Evolutionary conservation across 768 basidiomycete species (phyloP), one percentile per base, ranked within the genome.

Genomic region (Rickenella mellea): DNA sequence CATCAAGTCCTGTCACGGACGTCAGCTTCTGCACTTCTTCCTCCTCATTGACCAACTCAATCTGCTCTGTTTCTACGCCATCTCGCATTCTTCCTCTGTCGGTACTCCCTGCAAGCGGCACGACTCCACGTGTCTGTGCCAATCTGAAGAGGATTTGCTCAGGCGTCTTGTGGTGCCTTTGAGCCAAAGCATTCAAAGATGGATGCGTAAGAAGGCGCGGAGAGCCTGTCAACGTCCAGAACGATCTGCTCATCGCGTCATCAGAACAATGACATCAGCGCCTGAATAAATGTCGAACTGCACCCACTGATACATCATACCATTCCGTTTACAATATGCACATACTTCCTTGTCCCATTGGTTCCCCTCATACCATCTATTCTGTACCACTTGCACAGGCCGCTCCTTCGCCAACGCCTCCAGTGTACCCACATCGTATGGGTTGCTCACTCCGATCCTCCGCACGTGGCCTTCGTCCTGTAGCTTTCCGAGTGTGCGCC

Each of bases 201-300:
- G 70, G 72, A 52, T 79, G 70, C 3, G 55, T 41, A 4, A 88
- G 62, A 7, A 89, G 63, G 12, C 54, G 64, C 4, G 85, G 80
- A 2, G 85, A 83, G n/a, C 85, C 83, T 1, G 82, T 72, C 19
- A 92, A 62, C 19, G 89, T 90, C 88, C 89, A 90, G 59, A 91
- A 90, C 12, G 86, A 87, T 51, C 86, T 87, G 50, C n/a, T n/a
- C 21, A 33, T 26, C 17, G 41, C 15, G 6, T 5, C 20, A 22
- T 38, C 24, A 25, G 38, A 11, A 8, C 6, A 43, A 24, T 24
- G 37, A 14, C 30, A 41, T 26, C 39, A 32, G 21, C 7, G 11
- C 12, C 22, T 4, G 6, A 19, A 6, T 31, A 26, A 17, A 14
- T 7, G 15, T 26, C 25, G 15, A 25, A 42, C 51, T 51, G 20